Conservation (phyloP, 495 filamentous ascomycete genomes). For the Trichodelitschia bisporula region DNA sequence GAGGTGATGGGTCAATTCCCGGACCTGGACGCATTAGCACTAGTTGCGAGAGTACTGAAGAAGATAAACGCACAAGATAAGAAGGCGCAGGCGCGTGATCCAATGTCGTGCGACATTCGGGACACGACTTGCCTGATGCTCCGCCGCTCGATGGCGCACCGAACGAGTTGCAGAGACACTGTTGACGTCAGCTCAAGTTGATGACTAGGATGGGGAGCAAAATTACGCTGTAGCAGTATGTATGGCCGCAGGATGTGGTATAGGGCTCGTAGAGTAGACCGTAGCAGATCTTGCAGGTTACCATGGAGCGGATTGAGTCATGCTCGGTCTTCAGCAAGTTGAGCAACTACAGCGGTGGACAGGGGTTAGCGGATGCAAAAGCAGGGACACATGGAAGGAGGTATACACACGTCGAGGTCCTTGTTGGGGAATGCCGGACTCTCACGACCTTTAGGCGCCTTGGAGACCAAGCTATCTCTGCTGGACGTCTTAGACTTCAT, state of each 20-base stretch:
- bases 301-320: constrained; percentile 13
- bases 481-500: too few relatives aligned
- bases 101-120: constrained; percentile 40
- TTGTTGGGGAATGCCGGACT: too few relatives aligned
- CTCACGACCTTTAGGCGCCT: too few relatives aligned
- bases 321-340: constrained; percentile 17
- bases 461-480: too few relatives aligned
- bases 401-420: too few relatives aligned
- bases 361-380: too few relatives aligned
- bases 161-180: constrained; percentile 49
- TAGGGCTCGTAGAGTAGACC: constrained; percentile 49
- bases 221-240: constrained; percentile 54
- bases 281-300: constrained; percentile 47
- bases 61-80: constrained; percentile 29
- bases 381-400: too few relatives aligned
- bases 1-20: constrained; percentile 41
- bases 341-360: constrained; percentile 10
- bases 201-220: constrained; percentile 10
- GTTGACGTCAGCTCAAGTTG: too few relatives aligned
- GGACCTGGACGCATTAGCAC: constrained; percentile 24
- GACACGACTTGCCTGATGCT: constrained; percentile 52
- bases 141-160: constrained; percentile 26
- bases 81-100: constrained; percentile 37
- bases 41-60: background rate
- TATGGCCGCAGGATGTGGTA: constrained; percentile 46